Evolutionary conservation across 2,329 filamentous ascomycete species (phyloP).

Genomic region (Fusarium armeniacum): DNA sequence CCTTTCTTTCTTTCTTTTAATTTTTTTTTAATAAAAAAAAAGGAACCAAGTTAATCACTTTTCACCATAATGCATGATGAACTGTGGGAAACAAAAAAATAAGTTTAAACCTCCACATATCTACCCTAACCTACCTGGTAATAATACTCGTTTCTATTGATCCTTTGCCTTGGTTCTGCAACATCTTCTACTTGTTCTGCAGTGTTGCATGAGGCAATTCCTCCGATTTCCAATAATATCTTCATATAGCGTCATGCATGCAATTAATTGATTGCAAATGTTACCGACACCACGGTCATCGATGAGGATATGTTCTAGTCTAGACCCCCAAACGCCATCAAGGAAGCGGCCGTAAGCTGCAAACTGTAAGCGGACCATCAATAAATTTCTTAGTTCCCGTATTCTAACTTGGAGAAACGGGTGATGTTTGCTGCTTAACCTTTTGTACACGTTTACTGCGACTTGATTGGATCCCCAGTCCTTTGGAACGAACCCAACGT

Average conservation of each 20-base stretch:
- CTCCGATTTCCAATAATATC: slow-evolving; percentile 18
- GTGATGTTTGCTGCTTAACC: slow-evolving; percentile 3
- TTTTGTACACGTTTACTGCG: background rate
- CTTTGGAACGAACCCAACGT: slow-evolving; percentile 20
- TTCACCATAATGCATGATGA: slow-evolving; percentile 4
- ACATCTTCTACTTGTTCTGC: slow-evolving; percentile 14
- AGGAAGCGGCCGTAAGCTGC: background rate
- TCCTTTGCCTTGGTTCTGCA: slow-evolving; percentile 29
- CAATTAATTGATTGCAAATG: slow-evolving; percentile 18
- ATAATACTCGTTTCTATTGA: slow-evolving; percentile 14
- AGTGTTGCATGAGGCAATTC: slow-evolving; percentile 21
- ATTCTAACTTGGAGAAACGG: slow-evolving; percentile 1
- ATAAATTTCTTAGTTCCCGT: slow-evolving; percentile 24
- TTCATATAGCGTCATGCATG: slow-evolving; percentile 5
- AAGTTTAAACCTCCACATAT: slow-evolving; percentile 7
- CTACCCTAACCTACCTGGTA: background rate
- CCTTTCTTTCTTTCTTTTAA: too few relatives aligned
- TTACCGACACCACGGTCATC: slow-evolving; percentile 28
- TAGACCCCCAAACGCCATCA: slow-evolving; percentile 3
- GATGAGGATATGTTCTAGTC: slow-evolving; percentile 10
- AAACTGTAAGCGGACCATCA: slow-evolving; percentile 13
- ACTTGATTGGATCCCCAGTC: slow-evolving; percentile 24
- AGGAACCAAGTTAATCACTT: background rate
- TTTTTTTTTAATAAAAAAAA: too few relatives aligned
- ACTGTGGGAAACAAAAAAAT: background rate